A percentile compares a stretch with the other conserved stretches of the same genome.
Conservation (phyloP, 1,284 basidiomycete genomes). For the Pisolithus thermaeus region DNA sequence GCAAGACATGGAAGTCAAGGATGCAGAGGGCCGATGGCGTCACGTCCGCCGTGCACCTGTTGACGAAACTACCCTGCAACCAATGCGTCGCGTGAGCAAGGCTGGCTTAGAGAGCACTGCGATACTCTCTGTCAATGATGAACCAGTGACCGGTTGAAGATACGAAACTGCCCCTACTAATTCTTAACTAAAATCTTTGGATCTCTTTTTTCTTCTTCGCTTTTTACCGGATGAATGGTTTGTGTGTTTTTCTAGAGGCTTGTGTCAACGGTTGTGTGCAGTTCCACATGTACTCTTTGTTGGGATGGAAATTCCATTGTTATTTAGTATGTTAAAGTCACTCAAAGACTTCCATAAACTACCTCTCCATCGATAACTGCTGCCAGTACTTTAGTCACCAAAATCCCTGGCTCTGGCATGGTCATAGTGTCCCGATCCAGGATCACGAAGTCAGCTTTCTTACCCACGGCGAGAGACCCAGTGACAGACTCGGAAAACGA, state of each 20-base stretch:
- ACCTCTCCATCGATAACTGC: slow-evolving; percentile 74
- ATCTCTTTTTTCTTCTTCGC: too few relatives aligned
- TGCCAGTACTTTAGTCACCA: slow-evolving; percentile 49
- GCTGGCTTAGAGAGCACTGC: slow-evolving; percentile 72
- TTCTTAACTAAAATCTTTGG: background rate
- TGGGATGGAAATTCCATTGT: too few relatives aligned
- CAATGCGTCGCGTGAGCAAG: slow-evolving; percentile 81
- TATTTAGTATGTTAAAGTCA: too few relatives aligned
- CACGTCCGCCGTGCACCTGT: slow-evolving; percentile 82
- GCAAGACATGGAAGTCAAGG: slow-evolving; percentile 81
- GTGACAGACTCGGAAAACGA: slow-evolving; percentile 69
- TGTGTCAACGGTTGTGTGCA: too few relatives aligned
- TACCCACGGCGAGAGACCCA: slow-evolving; percentile 67
- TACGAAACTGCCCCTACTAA: too few relatives aligned
- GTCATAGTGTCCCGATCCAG: slow-evolving; percentile 77
- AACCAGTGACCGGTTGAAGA: background rate
- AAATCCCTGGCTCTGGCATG: slow-evolving; percentile 50
- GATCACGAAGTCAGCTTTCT: slow-evolving; percentile 83
- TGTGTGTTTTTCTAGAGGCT: too few relatives aligned
- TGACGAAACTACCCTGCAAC: slow-evolving; percentile 79
- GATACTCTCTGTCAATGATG: too few relatives aligned
- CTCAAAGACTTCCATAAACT: slow-evolving; percentile 48
- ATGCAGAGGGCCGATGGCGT: slow-evolving; percentile 75
- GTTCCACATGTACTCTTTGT: too few relatives aligned
- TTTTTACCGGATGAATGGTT: too few relatives aligned